phyloP scores from a whole-genome alignment of 352 stramenopile species.

The Pythium vanterpoolii region DNA sequence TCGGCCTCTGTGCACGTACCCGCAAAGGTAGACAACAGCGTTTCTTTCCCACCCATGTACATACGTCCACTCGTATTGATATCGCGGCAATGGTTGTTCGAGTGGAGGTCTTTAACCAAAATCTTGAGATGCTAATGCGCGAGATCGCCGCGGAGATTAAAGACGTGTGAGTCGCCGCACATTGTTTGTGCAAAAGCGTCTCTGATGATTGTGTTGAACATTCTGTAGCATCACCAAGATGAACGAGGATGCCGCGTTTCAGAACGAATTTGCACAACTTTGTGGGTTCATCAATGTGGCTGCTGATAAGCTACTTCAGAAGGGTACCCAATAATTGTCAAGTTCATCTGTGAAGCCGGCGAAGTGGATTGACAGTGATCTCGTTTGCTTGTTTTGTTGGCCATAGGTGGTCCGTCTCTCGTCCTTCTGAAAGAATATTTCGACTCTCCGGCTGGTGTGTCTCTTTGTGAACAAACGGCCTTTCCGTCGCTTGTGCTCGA shows the following conservation, averaged over 20 bases:
- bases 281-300: conserved; percentile 42
- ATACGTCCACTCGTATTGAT: neutral
- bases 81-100: neutral
- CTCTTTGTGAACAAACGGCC: conserved; percentile 64
- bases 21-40: conserved; percentile 25
- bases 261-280: conserved; percentile 40
- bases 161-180: conserved; percentile 37
- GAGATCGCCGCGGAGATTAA: conserved; percentile 49
- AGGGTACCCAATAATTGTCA: conserved; percentile 20
- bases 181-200: neutral
- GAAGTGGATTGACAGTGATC: neutral
- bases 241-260: conserved; percentile 30
- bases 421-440: conserved; percentile 54
- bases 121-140: conserved; percentile 49
- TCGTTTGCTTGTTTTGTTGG: neutral
- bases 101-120: conserved; percentile 47
- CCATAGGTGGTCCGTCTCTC: conserved; percentile 37
- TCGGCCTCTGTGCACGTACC: conserved; percentile 22
- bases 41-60: neutral
- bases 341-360: neutral
- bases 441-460: conserved; percentile 30
- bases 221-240: conserved; percentile 46
- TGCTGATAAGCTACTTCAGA: conserved; percentile 41
- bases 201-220: neutral
- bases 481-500: conserved; percentile 69